Conservation (phyloP, 2,329 filamentous ascomycete species). For the Amphichorda felina region DNA sequence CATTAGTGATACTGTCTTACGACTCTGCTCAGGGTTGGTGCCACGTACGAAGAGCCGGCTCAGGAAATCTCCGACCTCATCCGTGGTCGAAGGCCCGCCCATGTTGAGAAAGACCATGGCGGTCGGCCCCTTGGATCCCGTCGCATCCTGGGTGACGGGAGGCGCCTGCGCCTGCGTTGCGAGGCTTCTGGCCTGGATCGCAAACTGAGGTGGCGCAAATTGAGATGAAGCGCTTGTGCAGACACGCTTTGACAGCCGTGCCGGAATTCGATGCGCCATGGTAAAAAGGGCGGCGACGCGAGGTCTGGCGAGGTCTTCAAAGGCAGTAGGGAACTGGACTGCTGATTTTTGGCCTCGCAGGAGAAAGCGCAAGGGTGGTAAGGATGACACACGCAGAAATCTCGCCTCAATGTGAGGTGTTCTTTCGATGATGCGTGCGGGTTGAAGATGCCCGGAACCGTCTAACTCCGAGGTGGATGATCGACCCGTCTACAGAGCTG, state of each 20-base stretch:
- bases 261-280: slow-evolving; percentile 20
- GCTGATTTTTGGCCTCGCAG: too few species aligned
- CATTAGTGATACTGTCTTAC: not conserved
- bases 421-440: slow-evolving; percentile 3
- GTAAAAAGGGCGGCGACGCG: not conserved
- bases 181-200: slow-evolving; percentile 16
- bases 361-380: too few species aligned
- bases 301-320: too few species aligned
- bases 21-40: too few species aligned
- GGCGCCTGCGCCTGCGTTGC: slow-evolving; percentile 42
- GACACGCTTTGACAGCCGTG: slow-evolving; percentile 13
- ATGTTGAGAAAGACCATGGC: slow-evolving; percentile 99
- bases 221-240: slow-evolving; percentile 12
- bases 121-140: slow-evolving; percentile 66
- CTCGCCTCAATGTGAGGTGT: too few species aligned
- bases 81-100: slow-evolving; percentile 82
- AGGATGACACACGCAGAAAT: too few species aligned
- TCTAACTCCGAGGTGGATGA: slow-evolving; percentile 1
- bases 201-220: slow-evolving; percentile 10
- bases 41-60: slow-evolving; percentile 76
- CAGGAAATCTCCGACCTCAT: slow-evolving; percentile 82
- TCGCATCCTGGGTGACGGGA: slow-evolving; percentile 68
- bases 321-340: too few species aligned
- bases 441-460: not conserved
- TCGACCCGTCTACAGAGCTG: slow-evolving; percentile 1